Conservation (phyloP, 805 yeast species). For the Kazachstania kunashirensis region DNA sequence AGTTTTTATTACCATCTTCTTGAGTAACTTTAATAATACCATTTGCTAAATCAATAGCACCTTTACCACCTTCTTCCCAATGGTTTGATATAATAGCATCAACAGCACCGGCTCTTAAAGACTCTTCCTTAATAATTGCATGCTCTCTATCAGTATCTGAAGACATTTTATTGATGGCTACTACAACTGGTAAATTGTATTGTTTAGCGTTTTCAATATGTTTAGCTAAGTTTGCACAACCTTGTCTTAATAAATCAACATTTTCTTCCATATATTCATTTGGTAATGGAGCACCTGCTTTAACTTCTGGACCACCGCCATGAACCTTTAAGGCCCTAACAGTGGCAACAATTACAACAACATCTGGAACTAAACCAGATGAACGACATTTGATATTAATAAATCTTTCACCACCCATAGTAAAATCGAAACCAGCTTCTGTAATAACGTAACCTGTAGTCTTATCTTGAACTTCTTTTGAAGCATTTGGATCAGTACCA, state of each 20-base stretch:
- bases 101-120: conserved; percentile 67
- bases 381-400: conserved; percentile 74
- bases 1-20: conserved; percentile 32
- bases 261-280: conserved; percentile 64
- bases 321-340: conserved; percentile 77
- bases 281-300: conserved; percentile 75
- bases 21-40: conserved; percentile 58
- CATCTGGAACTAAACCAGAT: conserved; percentile 70
- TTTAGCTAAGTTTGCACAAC: conserved; percentile 67
- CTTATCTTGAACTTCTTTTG: conserved; percentile 35
- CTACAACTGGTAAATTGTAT: conserved; percentile 72
- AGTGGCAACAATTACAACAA: conserved; percentile 73
- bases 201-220: conserved; percentile 64
- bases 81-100: conserved; percentile 77
- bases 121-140: conserved; percentile 54
- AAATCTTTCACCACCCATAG: conserved; percentile 88
- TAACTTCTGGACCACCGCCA: conserved; percentile 85
- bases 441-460: conserved; percentile 72
- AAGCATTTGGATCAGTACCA: conserved; percentile 46
- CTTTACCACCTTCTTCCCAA: conserved; percentile 81
- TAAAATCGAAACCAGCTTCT: conserved; percentile 84
- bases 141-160: conserved; percentile 64
- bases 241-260: conserved; percentile 55
- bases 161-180: conserved; percentile 72
- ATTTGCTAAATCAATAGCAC: conserved; percentile 65